phyloP scores from a whole-genome alignment of 2,329 filamentous ascomycete genomes.

The Curvularia sp. region DNA sequence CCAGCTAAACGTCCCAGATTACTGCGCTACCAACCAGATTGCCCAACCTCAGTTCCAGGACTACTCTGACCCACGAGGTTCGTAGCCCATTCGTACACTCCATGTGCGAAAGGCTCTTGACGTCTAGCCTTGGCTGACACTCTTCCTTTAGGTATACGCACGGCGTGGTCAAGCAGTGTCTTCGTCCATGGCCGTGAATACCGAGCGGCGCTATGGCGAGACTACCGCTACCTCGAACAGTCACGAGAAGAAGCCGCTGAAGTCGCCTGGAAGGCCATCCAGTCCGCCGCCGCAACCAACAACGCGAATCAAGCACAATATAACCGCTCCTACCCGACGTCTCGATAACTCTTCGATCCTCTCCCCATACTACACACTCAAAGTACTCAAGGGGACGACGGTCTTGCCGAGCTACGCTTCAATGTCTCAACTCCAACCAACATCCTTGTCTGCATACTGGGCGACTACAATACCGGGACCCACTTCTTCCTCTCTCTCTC shows the following conservation, averaged over 20 bases:
- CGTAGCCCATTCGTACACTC: slow-evolving; percentile 12
- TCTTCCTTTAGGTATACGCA: slow-evolving; percentile 38
- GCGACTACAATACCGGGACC: neutral
- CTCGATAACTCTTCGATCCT: slow-evolving; percentile 23
- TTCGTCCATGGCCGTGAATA: slow-evolving; percentile 46
- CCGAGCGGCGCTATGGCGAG: slow-evolving; percentile 45
- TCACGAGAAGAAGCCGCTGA: slow-evolving; percentile 49
- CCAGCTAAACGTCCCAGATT: slow-evolving; percentile 35
- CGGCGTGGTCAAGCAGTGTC: slow-evolving; percentile 48
- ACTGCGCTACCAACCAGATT: slow-evolving; percentile 44
- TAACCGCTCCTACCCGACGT: slow-evolving; percentile 28
- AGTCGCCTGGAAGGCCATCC: slow-evolving; percentile 44
- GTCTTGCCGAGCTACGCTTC: neutral
- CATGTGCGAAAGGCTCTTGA: neutral
- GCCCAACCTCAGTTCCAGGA: slow-evolving; percentile 48
- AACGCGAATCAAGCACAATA: slow-evolving; percentile 28
- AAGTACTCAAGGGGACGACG: slow-evolving; percentile 2
- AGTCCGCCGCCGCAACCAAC: slow-evolving; percentile 22
- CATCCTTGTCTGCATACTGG: neutral
- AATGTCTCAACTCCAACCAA: neutral
- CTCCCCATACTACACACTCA: neutral
- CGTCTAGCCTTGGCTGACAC: slow-evolving; percentile 21
- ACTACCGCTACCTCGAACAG: slow-evolving; percentile 47
- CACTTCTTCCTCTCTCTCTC: slow-evolving; percentile 5
- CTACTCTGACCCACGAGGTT: slow-evolving; percentile 49